Percentiles rank a stretch among this genome's conserved stretches.
These are phyloP conservation scores for Knoxdaviesia proteae DNA, from an alignment of 2,329 filamentous ascomycete species.

Conservation along the genomic window DNA sequence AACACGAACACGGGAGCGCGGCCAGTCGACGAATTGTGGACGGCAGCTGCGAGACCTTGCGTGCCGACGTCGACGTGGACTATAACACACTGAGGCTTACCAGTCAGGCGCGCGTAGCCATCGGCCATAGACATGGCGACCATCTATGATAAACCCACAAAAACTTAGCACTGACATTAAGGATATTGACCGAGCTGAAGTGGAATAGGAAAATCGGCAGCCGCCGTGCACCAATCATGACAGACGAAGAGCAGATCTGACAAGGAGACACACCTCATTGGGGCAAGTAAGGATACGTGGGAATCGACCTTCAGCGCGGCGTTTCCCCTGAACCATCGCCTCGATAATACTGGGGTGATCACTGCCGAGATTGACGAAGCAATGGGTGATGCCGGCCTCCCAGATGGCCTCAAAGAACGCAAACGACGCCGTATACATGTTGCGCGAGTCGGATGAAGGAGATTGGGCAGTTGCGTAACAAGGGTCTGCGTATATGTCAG, in stretches of 20 bases:
- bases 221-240: no score
- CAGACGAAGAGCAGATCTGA: no score
- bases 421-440: constrained; percentile 53
- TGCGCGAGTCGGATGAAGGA: constrained; percentile 3
- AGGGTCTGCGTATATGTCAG: background rate
- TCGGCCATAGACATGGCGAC: constrained; percentile 72
- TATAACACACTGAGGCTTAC: constrained; percentile 56
- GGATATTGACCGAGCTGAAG: no score
- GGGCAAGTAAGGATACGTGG: constrained; percentile 61
- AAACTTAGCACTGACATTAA: no score
- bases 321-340: constrained; percentile 58
- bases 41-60: constrained; percentile 54
- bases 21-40: constrained; percentile 61
- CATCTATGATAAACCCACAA: constrained; percentile 30
- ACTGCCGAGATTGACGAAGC: constrained; percentile 45
- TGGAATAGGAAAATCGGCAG: no score
- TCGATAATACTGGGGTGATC: constrained; percentile 62
- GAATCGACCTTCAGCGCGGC: constrained; percentile 41
- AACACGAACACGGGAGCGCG: constrained; percentile 59
- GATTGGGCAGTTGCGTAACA: background rate
- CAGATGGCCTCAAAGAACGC: constrained; percentile 69
- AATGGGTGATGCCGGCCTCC: constrained; percentile 42
- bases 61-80: constrained; percentile 70
- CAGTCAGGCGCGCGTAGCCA: constrained; percentile 53
- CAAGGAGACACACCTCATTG: constrained; percentile 37